phyloP scores from a whole-genome alignment of 768 basidiomycete species.

The Pleurotus djamor region DNA sequence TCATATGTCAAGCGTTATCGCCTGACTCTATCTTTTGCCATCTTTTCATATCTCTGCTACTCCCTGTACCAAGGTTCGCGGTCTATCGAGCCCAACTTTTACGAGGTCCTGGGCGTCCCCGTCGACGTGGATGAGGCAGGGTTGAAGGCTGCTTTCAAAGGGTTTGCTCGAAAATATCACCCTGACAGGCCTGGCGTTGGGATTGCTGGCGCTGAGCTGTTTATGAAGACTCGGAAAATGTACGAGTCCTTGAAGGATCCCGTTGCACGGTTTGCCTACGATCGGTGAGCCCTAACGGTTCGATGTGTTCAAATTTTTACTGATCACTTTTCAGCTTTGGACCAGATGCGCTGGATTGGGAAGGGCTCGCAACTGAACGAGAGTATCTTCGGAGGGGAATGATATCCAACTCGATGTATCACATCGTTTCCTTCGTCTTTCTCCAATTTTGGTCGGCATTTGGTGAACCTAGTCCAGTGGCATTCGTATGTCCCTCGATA shows the following conservation, averaged over 20 bases:
- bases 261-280: slow-evolving; percentile 79
- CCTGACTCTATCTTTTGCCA: slow-evolving; percentile 57
- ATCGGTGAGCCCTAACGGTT: slow-evolving; percentile 46
- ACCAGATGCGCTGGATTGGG: slow-evolving; percentile 68
- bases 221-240: slow-evolving; percentile 69
- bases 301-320: background rate
- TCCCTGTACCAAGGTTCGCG: slow-evolving; percentile 56
- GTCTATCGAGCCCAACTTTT: slow-evolving; percentile 71
- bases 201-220: slow-evolving; percentile 53
- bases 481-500: slow-evolving; percentile 55
- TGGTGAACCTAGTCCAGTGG: slow-evolving; percentile 54
- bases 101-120: slow-evolving; percentile 65
- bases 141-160: slow-evolving; percentile 71
- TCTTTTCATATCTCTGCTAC: slow-evolving; percentile 66
- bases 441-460: slow-evolving; percentile 66
- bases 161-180: slow-evolving; percentile 72
- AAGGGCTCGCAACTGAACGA: slow-evolving; percentile 59
- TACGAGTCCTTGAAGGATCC: slow-evolving; percentile 82
- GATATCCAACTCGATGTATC: slow-evolving; percentile 59
- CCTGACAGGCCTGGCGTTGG: slow-evolving; percentile 72
- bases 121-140: slow-evolving; percentile 63
- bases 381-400: slow-evolving; percentile 74
- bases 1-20: slow-evolving; percentile 59
- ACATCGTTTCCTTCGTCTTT: slow-evolving; percentile 54
- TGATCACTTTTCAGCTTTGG: slow-evolving; percentile 59